These are phyloP conservation scores for Coleophoma cylindrospora DNA, from an alignment of 2,329 filamentous ascomycete species.

Conservation along the genomic window DNA sequence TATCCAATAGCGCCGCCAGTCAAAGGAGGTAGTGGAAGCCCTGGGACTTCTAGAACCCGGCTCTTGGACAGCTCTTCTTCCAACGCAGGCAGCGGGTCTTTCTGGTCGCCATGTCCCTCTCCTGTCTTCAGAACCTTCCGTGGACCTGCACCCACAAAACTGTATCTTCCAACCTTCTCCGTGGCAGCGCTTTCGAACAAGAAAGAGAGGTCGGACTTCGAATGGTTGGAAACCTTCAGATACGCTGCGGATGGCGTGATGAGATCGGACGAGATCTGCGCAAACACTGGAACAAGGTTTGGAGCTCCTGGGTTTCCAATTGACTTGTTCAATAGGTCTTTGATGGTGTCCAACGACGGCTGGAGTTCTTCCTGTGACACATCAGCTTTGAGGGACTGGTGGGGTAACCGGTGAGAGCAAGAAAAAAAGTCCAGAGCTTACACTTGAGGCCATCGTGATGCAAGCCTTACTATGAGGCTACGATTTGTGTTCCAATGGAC, in stretches of 20 bases:
- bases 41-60: slow-evolving; percentile 78
- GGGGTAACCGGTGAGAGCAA: slow-evolving; percentile 10
- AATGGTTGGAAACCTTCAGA: slow-evolving; percentile 79
- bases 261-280: slow-evolving; percentile 85
- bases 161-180: slow-evolving; percentile 90
- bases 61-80: slow-evolving; percentile 75
- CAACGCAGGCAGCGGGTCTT: slow-evolving; percentile 79
- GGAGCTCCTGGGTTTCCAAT: slow-evolving; percentile 47
- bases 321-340: slow-evolving; percentile 47
- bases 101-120: slow-evolving; percentile 75
- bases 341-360: slow-evolving; percentile 57
- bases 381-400: slow-evolving; percentile 14
- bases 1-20: slow-evolving; percentile 94
- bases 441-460: slow-evolving; percentile 18
- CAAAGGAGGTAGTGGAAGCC: slow-evolving; percentile 76
- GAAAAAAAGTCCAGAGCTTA: slow-evolving; percentile 8
- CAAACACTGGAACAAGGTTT: slow-evolving; percentile 78
- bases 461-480: background rate
- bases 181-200: slow-evolving; percentile 94
- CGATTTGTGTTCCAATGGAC: background rate
- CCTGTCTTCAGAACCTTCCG: slow-evolving; percentile 83
- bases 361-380: slow-evolving; percentile 40
- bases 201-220: slow-evolving; percentile 76
- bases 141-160: slow-evolving; percentile 81
- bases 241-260: slow-evolving; percentile 94